Base-by-base conservation (phyloP, 805 yeast genomes). In the Monosporozyma yasuniensis region DNA sequence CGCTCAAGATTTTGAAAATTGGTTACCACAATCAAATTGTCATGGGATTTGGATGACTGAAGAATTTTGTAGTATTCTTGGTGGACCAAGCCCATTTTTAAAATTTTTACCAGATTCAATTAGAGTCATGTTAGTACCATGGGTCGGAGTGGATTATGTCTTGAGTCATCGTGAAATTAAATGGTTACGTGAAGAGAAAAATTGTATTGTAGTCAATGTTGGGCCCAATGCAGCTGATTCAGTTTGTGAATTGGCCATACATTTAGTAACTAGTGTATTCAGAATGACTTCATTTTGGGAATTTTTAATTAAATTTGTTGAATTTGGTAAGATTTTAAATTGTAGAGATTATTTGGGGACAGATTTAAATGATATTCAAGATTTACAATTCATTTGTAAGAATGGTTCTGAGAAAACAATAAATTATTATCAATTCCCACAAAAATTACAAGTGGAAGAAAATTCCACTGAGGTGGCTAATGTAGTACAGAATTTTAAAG, bases 221-320 rank as follows among this genome's bases (percentile, higher is more conserved):
- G 77, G 86, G 52, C 68, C 76, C 10, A 68, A 72, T 38, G 80
- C 84, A 0, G 78, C 85, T 1, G 78, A 72, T 39, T 83, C 84
- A 14, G 95, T 86, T 25, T 85, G 90, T 3, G 95, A 86, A 54
- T 67, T 81, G 51, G 91, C 83, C 3, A 66, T 84, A 43, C 75
- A 69, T 58, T 72, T 81, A 55, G 69, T 84, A 0, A 61, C 85
- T 50, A 73, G 79, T 37, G 74, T 80, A 21, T 83, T 82, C 68
- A 72, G 93, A 54, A 73, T 74, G 63, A 78, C 79, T 51, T 63
- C 73, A 1, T 64, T 73, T 44, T 77, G 78, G 61, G 78, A 76
- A 51, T 59, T 61, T 2, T 60, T 67, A 11, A 65, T 80, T 38
- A 68, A 73, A 43, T 61, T 61, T 5, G 52, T 59, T n/a, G 66